phyloP scores from a whole-genome alignment of 257 asterid species.

The Salvia splendens region DNA sequence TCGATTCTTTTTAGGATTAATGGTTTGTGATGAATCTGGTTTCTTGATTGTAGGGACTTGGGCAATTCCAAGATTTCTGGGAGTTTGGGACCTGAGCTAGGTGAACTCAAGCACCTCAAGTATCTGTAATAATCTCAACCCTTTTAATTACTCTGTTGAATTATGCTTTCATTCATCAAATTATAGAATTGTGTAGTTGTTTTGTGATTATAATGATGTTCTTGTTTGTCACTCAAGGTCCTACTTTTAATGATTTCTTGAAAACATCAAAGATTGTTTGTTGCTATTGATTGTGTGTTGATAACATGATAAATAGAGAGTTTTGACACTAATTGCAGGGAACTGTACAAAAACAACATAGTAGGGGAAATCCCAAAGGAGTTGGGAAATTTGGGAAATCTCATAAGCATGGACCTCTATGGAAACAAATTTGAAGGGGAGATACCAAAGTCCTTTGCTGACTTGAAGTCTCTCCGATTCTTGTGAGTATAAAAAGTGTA shows the following conservation, averaged over 20 bases:
- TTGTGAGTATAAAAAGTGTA: constrained; percentile 50
- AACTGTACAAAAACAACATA: constrained; percentile 63
- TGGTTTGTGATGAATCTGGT: background rate
- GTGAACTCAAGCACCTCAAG: constrained; percentile 81
- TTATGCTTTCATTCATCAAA: background rate
- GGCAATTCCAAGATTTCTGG: constrained; percentile 94
- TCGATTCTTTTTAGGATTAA: background rate
- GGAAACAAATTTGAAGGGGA: constrained; percentile 63
- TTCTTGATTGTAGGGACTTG: constrained; percentile 64
- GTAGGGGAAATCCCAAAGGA: constrained; percentile 74
- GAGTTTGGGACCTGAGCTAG: constrained; percentile 78
- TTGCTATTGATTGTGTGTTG: background rate
- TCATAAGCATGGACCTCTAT: constrained; percentile 83
- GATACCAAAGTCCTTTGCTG: constrained; percentile 70
- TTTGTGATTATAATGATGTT: background rate
- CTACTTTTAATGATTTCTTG: background rate
- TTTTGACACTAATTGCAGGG: constrained; percentile 52
- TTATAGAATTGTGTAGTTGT: too few species aligned
- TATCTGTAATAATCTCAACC: constrained; percentile 56
- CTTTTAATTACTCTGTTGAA: background rate
- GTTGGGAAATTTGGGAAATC: constrained; percentile 66
- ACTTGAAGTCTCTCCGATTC: constrained; percentile 69
- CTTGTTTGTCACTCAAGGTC: constrained; percentile 19
- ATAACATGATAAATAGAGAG: constrained; percentile 15
- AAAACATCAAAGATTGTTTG: background rate